Evolutionary conservation across 495 filamentous ascomycete species (phyloP).

Genomic region (Tuber umbilicatum): DNA sequence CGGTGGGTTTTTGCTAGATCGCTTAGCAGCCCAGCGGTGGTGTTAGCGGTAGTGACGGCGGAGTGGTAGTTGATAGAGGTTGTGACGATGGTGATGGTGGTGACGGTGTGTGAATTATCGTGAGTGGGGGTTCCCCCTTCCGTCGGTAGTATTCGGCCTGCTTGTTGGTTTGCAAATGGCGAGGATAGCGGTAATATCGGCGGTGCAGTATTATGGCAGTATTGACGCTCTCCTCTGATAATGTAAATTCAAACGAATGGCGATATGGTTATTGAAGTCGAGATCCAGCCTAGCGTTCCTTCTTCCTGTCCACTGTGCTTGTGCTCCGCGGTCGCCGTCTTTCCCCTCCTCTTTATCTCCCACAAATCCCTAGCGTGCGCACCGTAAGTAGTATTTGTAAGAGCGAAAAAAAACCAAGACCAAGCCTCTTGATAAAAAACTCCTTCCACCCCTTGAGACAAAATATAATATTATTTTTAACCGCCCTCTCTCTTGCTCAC

Average conservation of each 20-base stretch:
- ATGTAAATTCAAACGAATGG: not conserved
- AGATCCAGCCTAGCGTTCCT: constrained; percentile 4
- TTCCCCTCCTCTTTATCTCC: not conserved
- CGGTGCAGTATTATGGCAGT: not conserved
- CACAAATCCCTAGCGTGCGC: not conserved
- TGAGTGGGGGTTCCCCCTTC: not conserved
- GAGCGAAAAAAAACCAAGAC: not conserved
- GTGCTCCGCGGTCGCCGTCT: not conserved
- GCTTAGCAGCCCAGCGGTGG: not conserved
- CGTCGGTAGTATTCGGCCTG: not conserved
- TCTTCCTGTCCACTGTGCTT: not conserved
- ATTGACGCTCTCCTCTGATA: not conserved
- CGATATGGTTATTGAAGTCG: not conserved
- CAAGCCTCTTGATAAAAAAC: constrained; percentile 4
- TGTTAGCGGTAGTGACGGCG: not conserved
- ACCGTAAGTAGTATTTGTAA: not conserved
- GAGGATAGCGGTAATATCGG: not conserved
- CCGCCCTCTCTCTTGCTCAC: not conserved
- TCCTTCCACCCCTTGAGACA: not conserved
- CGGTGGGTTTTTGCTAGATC: not conserved
- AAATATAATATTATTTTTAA: not conserved
- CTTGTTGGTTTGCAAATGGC: not conserved
- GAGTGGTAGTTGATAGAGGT: not conserved
- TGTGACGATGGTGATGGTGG: not conserved
- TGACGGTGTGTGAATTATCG: not conserved